These are phyloP conservation scores for Encephalitozoon hellem DNA, from an alignment of 371 early-diverging fungal genomes.

Conservation along the genomic window DNA sequence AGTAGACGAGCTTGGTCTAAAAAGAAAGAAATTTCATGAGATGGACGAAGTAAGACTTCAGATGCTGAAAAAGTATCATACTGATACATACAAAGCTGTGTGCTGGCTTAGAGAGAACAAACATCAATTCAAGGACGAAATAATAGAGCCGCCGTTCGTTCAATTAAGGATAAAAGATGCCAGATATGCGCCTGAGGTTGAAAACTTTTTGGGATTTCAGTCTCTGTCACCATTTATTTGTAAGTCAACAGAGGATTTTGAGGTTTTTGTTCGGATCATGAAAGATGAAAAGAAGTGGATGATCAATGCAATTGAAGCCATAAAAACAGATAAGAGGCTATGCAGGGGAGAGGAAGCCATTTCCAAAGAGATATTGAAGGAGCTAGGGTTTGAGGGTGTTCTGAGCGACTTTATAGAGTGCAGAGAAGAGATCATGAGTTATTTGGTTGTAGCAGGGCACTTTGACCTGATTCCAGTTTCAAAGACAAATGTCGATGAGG, in stretches of 20 bases:
- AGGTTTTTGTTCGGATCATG: conserved; percentile 43
- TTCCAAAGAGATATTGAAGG: conserved; percentile 1
- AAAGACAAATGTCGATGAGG: conserved; percentile 45
- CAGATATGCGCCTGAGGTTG: conserved; percentile 52
- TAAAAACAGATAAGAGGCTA: neutral
- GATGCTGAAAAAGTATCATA: conserved; percentile 50
- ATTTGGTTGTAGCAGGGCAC: conserved; percentile 49
- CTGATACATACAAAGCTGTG: conserved; percentile 59
- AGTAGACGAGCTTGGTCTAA: conserved; percentile 40
- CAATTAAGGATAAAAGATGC: conserved; percentile 47
- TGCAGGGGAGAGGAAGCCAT: neutral
- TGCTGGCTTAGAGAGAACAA: conserved; percentile 52
- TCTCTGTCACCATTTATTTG: conserved; percentile 60
- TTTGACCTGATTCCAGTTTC: conserved; percentile 57
- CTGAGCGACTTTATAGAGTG: conserved; percentile 57
- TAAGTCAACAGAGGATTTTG: conserved; percentile 51
- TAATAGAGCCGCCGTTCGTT: conserved; percentile 59
- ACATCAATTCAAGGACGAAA: conserved; percentile 49
- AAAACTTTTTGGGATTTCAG: conserved; percentile 55
- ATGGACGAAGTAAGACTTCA: conserved; percentile 45
- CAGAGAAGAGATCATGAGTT: conserved; percentile 44
- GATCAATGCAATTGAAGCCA: conserved; percentile 55
- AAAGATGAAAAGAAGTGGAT: conserved; percentile 57
- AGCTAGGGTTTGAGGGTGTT: conserved; percentile 50
- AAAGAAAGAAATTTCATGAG: conserved; percentile 37